Evolutionary conservation across 129 eudicot species (phyloP), one percentile per base, ranked within the genome.

Genomic region (Pittosporum tobira): DNA sequence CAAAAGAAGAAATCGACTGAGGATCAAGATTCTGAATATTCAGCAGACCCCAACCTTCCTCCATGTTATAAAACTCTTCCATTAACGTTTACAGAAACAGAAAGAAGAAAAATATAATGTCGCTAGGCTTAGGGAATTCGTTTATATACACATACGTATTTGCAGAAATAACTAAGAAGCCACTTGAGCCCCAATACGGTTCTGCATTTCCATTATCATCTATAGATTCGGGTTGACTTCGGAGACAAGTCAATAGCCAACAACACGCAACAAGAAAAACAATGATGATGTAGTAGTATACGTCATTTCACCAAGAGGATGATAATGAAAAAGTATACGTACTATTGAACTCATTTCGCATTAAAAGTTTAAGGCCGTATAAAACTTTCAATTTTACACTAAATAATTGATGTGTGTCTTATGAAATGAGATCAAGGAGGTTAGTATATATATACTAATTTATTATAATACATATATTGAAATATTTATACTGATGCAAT

Each of bases 41-140:
- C 66, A 54, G 82, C 62, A 88, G 66, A 62, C 75, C 82, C 96
- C 96, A 84, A 29, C 77, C 79, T 24, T 67, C 61, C 0, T 56
- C 61, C 61, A 56, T 56, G 26, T 15, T n/a, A 18, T 18, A 29
- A 53, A 53, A 53, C 0, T 36, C 59, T 16, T 18, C 85, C 78
- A 68, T 72, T 29, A 10, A 23, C 43, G 34, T 11, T 19, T 52
- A n/a, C 19, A 44, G 4, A n/a, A n/a, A n/a, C n/a, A 51, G 20
- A 3, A 46, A 69, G 51, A 60, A 48, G 68, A 30, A 14, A 59
- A 45, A 65, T 47, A 22, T 61, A 65, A 21, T 28, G 65, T 20
- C 44, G 65, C 56, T 60, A n/a, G 66, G 64, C 70, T 72, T 75
- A 25, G 57, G 63, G 48, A 26, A 23, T n/a, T n/a, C n/a, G 30